Conservation (phyloP, 352 stramenopile species). For the Sclerospora graminicola region DNA sequence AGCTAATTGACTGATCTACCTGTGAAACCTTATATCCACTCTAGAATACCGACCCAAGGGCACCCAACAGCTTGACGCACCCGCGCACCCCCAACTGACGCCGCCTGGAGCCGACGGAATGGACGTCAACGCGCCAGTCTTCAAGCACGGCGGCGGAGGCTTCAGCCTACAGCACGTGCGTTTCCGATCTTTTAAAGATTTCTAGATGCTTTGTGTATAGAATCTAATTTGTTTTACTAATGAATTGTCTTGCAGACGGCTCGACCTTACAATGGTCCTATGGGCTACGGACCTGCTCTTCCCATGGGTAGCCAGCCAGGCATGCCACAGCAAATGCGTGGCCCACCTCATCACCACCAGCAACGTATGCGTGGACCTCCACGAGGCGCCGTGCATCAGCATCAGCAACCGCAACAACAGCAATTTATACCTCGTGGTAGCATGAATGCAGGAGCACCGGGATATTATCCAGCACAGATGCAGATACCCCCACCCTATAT, state of each 20-base stretch:
- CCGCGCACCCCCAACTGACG: conserved; percentile 14
- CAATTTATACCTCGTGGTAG: conserved; percentile 27
- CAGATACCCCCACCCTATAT: conserved; percentile 39
- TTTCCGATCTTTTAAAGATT: background rate
- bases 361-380: conserved; percentile 30
- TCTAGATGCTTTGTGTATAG: background rate
- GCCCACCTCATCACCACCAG: conserved; percentile 25
- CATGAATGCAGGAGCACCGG: conserved; percentile 28
- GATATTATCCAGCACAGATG: conserved; percentile 38
- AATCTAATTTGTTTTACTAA: background rate
- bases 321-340: conserved; percentile 41
- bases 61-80: conserved; percentile 20
- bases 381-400: conserved; percentile 21
- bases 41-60: conserved; percentile 35
- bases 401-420: conserved; percentile 20
- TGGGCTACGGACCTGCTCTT: conserved; percentile 25
- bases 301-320: conserved; percentile 19
- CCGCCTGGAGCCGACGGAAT: conserved; percentile 21
- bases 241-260: conserved; percentile 11
- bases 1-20: too few species aligned
- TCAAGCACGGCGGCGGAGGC: conserved; percentile 27
- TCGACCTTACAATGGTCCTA: conserved; percentile 30
- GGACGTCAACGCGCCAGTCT: conserved; percentile 29
- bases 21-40: too few species aligned
- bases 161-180: conserved; percentile 37